Evolutionary conservation across 176 grass and related monocot species (phyloP).

Genomic region (Juncus inflexus): DNA sequence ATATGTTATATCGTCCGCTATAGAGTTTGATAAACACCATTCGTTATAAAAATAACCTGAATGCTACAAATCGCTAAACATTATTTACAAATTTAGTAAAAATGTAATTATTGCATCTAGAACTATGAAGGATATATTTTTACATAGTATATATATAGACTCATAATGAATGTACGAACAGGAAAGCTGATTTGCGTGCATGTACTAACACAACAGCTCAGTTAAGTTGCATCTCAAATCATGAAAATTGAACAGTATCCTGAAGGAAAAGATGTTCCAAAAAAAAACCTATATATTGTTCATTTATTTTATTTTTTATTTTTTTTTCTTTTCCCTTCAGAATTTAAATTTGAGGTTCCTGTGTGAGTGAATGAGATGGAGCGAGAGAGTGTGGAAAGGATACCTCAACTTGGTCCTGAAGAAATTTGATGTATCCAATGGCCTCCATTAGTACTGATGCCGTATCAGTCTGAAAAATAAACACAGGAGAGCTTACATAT

Average conservation of each 20-base stretch:
- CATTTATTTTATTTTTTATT: not conserved
- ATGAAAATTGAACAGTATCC: constrained; percentile 19
- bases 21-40: too few species aligned
- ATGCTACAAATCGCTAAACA: too few species aligned
- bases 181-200: too few species aligned
- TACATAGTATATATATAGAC: too few species aligned
- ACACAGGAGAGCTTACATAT: too few species aligned
- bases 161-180: too few species aligned
- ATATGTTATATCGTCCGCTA: too few species aligned
- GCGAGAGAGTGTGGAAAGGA: not conserved
- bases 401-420: constrained; percentile 95
- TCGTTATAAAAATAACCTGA: too few species aligned
- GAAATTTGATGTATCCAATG: constrained; percentile 94
- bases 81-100: too few species aligned
- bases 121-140: too few species aligned
- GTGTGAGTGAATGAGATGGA: constrained; percentile 3
- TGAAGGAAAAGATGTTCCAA: constrained; percentile 11
- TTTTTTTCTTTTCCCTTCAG: not conserved
- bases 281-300: not conserved
- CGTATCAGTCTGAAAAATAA: constrained; percentile 69
- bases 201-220: not conserved
- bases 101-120: too few species aligned
- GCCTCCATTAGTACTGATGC: constrained; percentile 97
- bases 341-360: constrained; percentile 14
- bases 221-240: not conserved